Evolutionary conservation across 2,329 filamentous ascomycete species (phyloP), one percentile per base, ranked within the genome.

Genomic region (Cladophialophora immunda): DNA sequence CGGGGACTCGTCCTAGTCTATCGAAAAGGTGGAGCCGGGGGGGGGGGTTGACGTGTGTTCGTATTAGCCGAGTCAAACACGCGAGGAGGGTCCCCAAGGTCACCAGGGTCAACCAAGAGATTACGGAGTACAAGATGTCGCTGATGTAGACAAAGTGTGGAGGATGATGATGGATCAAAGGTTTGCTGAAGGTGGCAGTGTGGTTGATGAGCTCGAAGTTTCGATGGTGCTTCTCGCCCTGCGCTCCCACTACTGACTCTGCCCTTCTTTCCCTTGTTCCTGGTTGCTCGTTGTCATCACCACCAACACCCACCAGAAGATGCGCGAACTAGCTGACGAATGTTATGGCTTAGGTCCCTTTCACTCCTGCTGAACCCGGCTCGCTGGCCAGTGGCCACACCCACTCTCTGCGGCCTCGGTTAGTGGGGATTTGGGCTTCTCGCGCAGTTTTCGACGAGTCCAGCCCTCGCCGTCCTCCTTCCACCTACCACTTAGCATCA

Each of bases 301-400:
- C 56, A 45, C 9, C 17, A 41, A 27, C 56, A 58, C 36, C n/a
- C 56, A n/a, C 25, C 56, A 61, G 64, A 67, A 62, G 61, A 19
- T 67, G 66, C 41, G 36, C 29, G 58, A 62, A 65, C 57, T 65
- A 73, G 72, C 70, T 72, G 74, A 73, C 73, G 62, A 56, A 60
- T 59, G 30, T 30, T 15, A 32, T 17, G 62, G 53, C 65, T 65
- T 27, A 59, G 54, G 60, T 25, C 36, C 22, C 34, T 59, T 52
- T 38, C 22, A 11, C 57, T 47, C 27, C 15, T n/a, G 38, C 30
- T 32, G 60, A 58, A 36, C 22, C 41, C 38, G 5, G n/a, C 38
- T 45, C 38, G 9, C 38, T 45, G 38, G 6, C 38, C 38, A 45
- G 29, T 45, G 38, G n/a, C 38, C 38, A 45, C n/a, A n/a, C n/a